Percentiles rank a stretch among this genome's conserved stretches.
Conservation (phyloP, 2,329 filamentous ascomycete genomes). For the Colletotrichum scovillei region DNA sequence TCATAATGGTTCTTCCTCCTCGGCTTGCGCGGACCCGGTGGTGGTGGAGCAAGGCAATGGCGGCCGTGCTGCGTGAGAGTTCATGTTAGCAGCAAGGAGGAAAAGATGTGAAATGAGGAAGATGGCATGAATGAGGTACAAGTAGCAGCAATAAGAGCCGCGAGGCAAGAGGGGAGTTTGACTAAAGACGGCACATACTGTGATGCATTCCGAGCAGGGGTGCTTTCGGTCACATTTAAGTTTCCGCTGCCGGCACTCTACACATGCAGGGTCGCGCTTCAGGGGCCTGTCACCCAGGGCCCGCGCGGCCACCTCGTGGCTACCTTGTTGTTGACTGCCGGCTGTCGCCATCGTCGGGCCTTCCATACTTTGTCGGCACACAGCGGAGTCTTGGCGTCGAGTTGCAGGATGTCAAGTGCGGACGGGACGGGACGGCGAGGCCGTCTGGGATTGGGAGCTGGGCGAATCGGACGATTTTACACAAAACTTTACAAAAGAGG, state of each 20-base stretch:
- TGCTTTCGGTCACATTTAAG: constrained; percentile 70
- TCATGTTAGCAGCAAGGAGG: not conserved
- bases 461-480: no score
- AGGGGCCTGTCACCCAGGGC: not conserved
- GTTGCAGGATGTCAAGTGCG: not conserved
- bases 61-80: not conserved
- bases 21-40: not conserved
- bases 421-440: not conserved
- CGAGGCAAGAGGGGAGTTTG: no score
- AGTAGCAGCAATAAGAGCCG: constrained; percentile 9
- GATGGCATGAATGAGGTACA: no score
- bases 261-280: constrained; percentile 55
- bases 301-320: not conserved
- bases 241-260: constrained; percentile 69
- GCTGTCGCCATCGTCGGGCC: not conserved
- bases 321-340: no score
- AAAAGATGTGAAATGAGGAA: no score
- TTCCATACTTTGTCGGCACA: not conserved
- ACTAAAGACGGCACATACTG: constrained; percentile 50
- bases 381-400: not conserved
- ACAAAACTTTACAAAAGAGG: no score
- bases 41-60: constrained; percentile 4
- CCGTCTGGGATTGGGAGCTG: not conserved
- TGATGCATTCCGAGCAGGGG: constrained; percentile 69
- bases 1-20: constrained; percentile 17